Percentiles rank a stretch among this genome's conserved stretches.
phyloP scores from a whole-genome alignment of 495 filamentous ascomycete genomes.

The Glutinoglossum americanum region DNA sequence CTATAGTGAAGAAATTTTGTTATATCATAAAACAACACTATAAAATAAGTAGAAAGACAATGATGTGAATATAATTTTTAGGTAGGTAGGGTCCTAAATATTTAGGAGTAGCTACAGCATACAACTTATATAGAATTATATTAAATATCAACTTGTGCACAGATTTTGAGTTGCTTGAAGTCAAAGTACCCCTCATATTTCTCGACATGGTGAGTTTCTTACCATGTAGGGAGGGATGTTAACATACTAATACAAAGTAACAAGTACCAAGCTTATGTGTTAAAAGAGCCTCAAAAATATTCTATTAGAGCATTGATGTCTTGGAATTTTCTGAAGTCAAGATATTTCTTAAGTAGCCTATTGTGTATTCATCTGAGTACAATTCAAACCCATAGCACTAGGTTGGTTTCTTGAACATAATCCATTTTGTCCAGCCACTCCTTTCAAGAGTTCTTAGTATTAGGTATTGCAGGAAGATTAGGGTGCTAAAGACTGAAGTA shows the following conservation, averaged over 20 bases:
- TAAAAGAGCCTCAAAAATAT: too few relatives aligned
- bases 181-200: slow-evolving; percentile 12
- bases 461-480: not conserved
- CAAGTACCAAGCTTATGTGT: too few relatives aligned
- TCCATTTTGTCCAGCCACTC: not conserved
- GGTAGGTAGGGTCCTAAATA: not conserved
- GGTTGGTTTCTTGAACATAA: not conserved
- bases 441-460: not conserved
- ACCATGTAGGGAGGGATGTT: slow-evolving; percentile 3
- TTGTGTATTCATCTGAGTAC: not conserved
- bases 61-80: not conserved
- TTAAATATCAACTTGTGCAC: slow-evolving; percentile 5
- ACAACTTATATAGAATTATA: slow-evolving; percentile 1
- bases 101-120: not conserved
- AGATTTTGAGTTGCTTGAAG: slow-evolving; percentile 8
- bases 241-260: not conserved
- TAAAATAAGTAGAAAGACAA: not conserved
- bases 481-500: not conserved
- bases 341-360: not conserved
- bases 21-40: slow-evolving; percentile 7
- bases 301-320: not conserved
- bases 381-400: not conserved
- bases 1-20: slow-evolving; percentile 6
- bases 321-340: not conserved
- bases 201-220: slow-evolving; percentile 9